Percentiles rank a stretch among this genome's conserved stretches.
Conservation (phyloP, 805 yeast species). For the Yamadazyma nakazawae region DNA sequence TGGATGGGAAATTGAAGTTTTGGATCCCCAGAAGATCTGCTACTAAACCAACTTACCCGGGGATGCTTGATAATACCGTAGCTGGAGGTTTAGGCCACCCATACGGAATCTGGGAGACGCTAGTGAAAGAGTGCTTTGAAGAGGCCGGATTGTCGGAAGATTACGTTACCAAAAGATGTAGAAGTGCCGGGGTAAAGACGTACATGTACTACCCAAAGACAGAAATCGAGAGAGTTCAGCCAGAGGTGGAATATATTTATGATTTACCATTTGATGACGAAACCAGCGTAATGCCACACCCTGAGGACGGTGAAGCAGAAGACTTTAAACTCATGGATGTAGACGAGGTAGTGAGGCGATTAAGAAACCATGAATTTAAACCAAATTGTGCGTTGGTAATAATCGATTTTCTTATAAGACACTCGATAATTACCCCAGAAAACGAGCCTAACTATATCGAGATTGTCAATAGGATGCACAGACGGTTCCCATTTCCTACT, state of each 20-base stretch:
- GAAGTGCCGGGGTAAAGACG: conserved; percentile 61
- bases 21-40: conserved; percentile 87
- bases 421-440: conserved; percentile 66
- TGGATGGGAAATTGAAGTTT: conserved; percentile 44
- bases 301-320: conserved; percentile 59
- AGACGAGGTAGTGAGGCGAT: conserved; percentile 50
- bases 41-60: conserved; percentile 84
- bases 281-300: conserved; percentile 41
- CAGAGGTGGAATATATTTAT: conserved; percentile 80
- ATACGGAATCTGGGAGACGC: conserved; percentile 68
- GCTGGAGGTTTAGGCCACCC: conserved; percentile 95
- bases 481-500: conserved; percentile 67
- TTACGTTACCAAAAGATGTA: conserved; percentile 45
- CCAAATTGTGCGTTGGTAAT: conserved; percentile 83
- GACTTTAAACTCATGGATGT: conserved; percentile 63
- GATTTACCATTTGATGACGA: conserved; percentile 59
- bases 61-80: conserved; percentile 86
- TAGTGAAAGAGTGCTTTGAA: conserved; percentile 80
- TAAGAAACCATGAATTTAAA: conserved; percentile 66
- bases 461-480: conserved; percentile 58
- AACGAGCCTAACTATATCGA: conserved; percentile 65
- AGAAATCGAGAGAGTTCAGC: conserved; percentile 62
- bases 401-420: conserved; percentile 84
- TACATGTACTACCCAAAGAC: conserved; percentile 53
- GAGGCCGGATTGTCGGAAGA: conserved; percentile 76